These are phyloP conservation scores for Xanthoconium stramineum DNA, from an alignment of 768 basidiomycete genomes.

Conservation along the genomic window DNA sequence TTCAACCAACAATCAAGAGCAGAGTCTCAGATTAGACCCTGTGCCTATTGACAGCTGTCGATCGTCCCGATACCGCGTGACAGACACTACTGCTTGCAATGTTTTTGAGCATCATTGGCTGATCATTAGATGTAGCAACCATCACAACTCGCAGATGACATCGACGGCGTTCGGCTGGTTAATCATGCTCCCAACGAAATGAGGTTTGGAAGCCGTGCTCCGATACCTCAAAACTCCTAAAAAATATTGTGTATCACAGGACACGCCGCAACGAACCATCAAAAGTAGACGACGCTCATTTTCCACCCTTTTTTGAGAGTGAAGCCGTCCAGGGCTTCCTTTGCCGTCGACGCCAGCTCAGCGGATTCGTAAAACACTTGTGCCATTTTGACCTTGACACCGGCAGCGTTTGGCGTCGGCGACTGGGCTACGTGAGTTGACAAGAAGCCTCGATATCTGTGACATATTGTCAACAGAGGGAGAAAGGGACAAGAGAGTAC, in stretches of 20 bases:
- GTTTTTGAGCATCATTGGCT: too few relatives aligned
- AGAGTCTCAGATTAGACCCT: too few relatives aligned
- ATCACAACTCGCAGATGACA: neutral
- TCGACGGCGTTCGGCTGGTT: neutral
- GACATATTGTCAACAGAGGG: neutral
- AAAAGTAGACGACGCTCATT: conserved; percentile 75
- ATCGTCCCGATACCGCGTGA: too few relatives aligned
- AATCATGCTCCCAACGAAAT: neutral
- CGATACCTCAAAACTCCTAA: conserved; percentile 39
- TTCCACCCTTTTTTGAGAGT: conserved; percentile 82
- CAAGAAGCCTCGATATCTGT: conserved; percentile 82
- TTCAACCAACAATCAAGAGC: too few relatives aligned
- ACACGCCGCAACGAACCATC: conserved; percentile 18
- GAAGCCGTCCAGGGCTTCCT: conserved; percentile 82
- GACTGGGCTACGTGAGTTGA: conserved; percentile 67
- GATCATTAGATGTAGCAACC: neutral
- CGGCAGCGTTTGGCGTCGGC: conserved; percentile 61
- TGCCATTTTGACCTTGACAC: conserved; percentile 73
- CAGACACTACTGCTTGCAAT: too few relatives aligned
- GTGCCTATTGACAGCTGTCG: too few relatives aligned
- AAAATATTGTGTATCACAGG: neutral
- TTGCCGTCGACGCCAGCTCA: conserved; percentile 72
- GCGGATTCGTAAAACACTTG: conserved; percentile 75
- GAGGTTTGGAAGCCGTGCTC: conserved; percentile 14
- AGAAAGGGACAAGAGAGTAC: conserved; percentile 31